Evolutionary conservation across 176 grass and related monocot species (phyloP).

Genomic region (Eleusine coracana): DNA sequence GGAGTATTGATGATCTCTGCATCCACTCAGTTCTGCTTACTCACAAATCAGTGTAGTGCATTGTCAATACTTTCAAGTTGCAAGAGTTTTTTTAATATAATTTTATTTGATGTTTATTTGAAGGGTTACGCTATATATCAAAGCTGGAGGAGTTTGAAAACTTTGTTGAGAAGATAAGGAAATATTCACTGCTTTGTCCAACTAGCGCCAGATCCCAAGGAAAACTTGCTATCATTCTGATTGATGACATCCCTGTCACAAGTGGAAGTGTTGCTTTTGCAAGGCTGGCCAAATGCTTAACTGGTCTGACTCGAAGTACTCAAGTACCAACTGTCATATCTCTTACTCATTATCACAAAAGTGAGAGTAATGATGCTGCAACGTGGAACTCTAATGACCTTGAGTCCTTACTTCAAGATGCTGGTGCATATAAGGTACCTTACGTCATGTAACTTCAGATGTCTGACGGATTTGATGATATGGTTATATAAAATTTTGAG

Average conservation of each 20-base stretch:
- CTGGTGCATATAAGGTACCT: conserved; percentile 89
- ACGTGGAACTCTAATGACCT: conserved; percentile 69
- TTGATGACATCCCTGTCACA: conserved; percentile 90
- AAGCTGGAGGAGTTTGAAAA: conserved; percentile 97
- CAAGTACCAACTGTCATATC: conserved; percentile 85
- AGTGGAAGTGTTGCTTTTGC: conserved; percentile 72
- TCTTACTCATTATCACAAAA: conserved; percentile 79
- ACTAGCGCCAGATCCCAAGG: conserved; percentile 47
- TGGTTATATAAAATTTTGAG: background rate
- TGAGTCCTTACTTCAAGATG: conserved; percentile 71
- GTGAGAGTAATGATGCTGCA: conserved; percentile 55
- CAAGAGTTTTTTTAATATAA: conserved; percentile 27
- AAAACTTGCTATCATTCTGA: conserved; percentile 71
- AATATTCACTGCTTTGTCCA: conserved; percentile 74
- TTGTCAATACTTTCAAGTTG: conserved; percentile 18
- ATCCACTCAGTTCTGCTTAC: background rate
- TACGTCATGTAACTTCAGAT: conserved; percentile 26
- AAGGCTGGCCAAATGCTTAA: conserved; percentile 85
- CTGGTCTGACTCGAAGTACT: conserved; percentile 61
- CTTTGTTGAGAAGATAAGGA: conserved; percentile 85
- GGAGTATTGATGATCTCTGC: background rate
- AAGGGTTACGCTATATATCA: conserved; percentile 80
- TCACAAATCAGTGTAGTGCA: conserved; percentile 4
- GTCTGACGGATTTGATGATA: conserved; percentile 11
- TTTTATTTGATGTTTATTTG: conserved; percentile 41